Evolutionary conservation across 345 rosid species (phyloP), one percentile per base, ranked within the genome.

Genomic region (Camelina sativa): DNA sequence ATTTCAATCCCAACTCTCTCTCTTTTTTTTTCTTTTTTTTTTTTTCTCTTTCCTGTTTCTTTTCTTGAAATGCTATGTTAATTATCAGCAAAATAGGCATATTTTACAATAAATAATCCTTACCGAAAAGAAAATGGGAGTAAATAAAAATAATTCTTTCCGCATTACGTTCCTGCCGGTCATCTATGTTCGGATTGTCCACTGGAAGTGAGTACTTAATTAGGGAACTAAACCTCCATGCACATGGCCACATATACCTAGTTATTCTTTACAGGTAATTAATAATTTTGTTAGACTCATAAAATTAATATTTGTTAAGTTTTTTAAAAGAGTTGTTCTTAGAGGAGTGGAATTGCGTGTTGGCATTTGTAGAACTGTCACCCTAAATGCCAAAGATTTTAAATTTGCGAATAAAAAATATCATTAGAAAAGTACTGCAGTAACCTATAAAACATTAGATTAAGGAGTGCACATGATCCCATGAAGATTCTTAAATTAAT

Each of bases 391-490:
- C 48, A 62, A 68, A 75, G 10, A n/a, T 16, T 17, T 47, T 4
- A 37, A 28, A 62, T 28, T 17, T 32, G 10, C 11, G 17, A 40
- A 72, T 28, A 35, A 53, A 72, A 59, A 41, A 74, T 74, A 57
- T 56, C 32, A 13, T 53, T 53, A 28, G 53, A 43, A 53, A 38
- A 12, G 37, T 34, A 34, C 41, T 62, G 17, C 19, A 30, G 62
- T n/a, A 41, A 68, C 16, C 15, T 52, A 61, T 12, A 44, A 13
- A 53, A 30, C 69, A 80, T 72, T 76, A 67, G 34, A 62, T 69
- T 63, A 73, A 76, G 50, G 57, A 25, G 37, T 78, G 80, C 80
- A 80, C 81, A 83, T 84, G 90, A 81, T 85, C 80, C 84, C 82
- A 79, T 80, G 59, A 77, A 71, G 67, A 65, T 77, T 77, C 72